Evolutionary conservation across 2,329 filamentous ascomycete genomes (phyloP), one percentile per base, ranked within the genome.

Genomic region (Exutisphaerella laricina): DNA sequence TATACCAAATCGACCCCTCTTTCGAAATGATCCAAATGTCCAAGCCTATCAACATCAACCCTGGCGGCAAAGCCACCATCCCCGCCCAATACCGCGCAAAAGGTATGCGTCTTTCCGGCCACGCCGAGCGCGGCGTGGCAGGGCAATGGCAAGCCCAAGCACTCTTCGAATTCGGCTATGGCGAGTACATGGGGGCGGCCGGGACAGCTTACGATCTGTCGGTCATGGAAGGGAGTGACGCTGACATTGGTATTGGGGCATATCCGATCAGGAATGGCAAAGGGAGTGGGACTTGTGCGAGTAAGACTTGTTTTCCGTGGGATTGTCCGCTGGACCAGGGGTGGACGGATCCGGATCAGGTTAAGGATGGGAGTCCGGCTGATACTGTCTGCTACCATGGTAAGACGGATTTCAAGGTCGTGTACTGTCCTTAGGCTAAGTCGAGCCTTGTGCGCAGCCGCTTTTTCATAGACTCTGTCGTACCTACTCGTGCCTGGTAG

Each of bases 331-430:
- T 39, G 7, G 32, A 34, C 13, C 49, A 61, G 34, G 55, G 53
- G 7, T 59, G 58, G 57, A 59, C 57, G 17, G 46, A 51, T 28
- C 49, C 55, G 5, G 38, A 51, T 29, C 57, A 61, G 46, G 32
- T 44, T 6, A 29, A 50, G 6, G 29, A 44, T 23, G 56, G 54
- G 1, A 53, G 47, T 34, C 56, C 58, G 12, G 58, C 58, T 23
- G 58, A 61, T 50, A 58, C 57, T 8, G 56, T 57, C n/a, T 61
- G 58, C 43, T 59, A 59, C 33, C 13, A 58, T 5, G 58, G 57
- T 7, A 52, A 51, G 45, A 58, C 51, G 13, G 51, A 55, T 20
- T 59, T 59, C 34, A 52, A 54, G 40, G 53, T 61, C 10, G 50
- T 56, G 2, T 59, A 49, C 26, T 60, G 58, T 30, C 57, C 57